phyloP scores from a whole-genome alignment of 805 yeast genomes.

The Cyberlindnera amylophila region DNA sequence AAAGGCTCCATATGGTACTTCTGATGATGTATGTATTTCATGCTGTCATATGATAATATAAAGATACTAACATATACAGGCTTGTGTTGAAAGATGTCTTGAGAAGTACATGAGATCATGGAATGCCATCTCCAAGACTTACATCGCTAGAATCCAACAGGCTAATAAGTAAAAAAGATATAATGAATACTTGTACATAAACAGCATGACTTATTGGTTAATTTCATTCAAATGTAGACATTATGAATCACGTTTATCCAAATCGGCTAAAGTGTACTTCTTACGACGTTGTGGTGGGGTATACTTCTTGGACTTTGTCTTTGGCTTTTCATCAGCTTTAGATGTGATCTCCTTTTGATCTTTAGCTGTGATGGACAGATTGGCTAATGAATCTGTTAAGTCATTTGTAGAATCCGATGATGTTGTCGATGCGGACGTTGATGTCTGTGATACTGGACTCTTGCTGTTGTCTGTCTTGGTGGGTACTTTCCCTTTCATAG shows the following conservation, averaged over 20 bases:
- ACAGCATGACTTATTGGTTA: too few species aligned
- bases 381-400: too few species aligned
- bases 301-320: constrained; percentile 6
- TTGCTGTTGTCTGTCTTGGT: too few species aligned
- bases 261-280: constrained; percentile 18
- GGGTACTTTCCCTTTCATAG: too few species aligned
- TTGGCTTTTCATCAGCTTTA: constrained; percentile 1
- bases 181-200: constrained; percentile 6
- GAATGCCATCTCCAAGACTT: constrained; percentile 78
- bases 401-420: too few species aligned
- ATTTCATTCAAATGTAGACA: too few species aligned
- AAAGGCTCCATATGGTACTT: constrained; percentile 50
- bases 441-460: too few species aligned
- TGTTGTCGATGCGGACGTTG: too few species aligned
- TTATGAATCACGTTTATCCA: constrained; percentile 13
- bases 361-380: too few species aligned
- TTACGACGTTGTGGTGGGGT: constrained; percentile 11
- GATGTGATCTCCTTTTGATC: too few species aligned
- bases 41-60: neutral
- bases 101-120: constrained; percentile 88
- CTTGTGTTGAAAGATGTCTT: constrained; percentile 73
- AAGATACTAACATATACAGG: constrained; percentile 15
- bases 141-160: constrained; percentile 71
- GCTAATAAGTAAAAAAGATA: constrained; percentile 20
- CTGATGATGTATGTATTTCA: constrained; percentile 41